These are phyloP conservation scores for Penicillium sp. DNA, from an alignment of 2,329 filamentous ascomycete genomes.

Conservation along the genomic window DNA sequence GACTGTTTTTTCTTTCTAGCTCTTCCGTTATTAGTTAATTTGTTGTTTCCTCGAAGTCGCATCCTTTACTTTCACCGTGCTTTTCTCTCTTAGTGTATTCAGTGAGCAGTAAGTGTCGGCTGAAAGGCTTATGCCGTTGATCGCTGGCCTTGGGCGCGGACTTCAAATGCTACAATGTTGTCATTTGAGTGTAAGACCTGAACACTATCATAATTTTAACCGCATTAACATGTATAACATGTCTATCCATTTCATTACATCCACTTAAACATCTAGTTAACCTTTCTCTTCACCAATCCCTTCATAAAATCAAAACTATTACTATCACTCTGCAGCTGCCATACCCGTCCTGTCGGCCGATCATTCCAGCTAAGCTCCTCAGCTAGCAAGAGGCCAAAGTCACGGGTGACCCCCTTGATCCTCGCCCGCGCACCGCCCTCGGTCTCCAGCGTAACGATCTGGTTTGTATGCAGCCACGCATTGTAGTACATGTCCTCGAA, in stretches of 20 bases:
- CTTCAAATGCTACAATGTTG: no score
- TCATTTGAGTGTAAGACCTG: no score
- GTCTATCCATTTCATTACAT: not conserved
- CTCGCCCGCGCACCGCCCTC: constrained; percentile 75
- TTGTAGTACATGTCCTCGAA: constrained; percentile 80
- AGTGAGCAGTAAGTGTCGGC: no score
- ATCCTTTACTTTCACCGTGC: no score
- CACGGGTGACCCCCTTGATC: constrained; percentile 85
- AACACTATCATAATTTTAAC: no score
- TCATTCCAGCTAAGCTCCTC: constrained; percentile 81
- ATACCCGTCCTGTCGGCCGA: constrained; percentile 74
- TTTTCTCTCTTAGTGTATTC: no score
- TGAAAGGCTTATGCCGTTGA: no score
- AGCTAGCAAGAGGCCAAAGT: constrained; percentile 85
- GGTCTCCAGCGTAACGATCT: constrained; percentile 76
- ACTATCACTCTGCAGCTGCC: constrained; percentile 90
- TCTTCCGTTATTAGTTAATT: no score
- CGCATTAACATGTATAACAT: not conserved
- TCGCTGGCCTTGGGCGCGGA: no score
- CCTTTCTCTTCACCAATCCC: constrained; percentile 81
- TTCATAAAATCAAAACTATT: constrained; percentile 99
- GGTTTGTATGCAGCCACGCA: constrained; percentile 83
- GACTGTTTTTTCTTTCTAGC: no score
- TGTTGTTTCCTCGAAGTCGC: no score
- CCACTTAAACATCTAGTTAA: constrained; percentile 46